Evolutionary conservation across 2,329 filamentous ascomycete species (phyloP).

Genomic region (Ceratocystis lukuohia): DNA sequence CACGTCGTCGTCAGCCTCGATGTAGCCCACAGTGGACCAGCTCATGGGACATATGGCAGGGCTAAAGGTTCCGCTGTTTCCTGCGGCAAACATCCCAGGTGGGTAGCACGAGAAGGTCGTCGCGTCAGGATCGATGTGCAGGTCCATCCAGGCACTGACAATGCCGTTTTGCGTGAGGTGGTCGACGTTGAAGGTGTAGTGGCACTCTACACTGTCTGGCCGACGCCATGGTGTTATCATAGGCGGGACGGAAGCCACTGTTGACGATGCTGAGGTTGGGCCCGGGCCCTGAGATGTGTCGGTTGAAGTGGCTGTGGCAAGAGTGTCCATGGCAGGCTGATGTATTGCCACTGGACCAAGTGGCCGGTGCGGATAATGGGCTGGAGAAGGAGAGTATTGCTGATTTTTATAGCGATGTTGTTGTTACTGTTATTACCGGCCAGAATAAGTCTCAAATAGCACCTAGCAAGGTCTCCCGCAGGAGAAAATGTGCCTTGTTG

Average conservation of each 20-base stretch:
- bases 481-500: slow-evolving; percentile 1
- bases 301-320: slow-evolving; percentile 10
- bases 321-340: slow-evolving; percentile 4
- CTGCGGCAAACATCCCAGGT: slow-evolving; percentile 29
- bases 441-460: neutral
- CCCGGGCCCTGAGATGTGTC: neutral
- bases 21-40: slow-evolving; percentile 30
- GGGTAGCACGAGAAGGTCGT: slow-evolving; percentile 31
- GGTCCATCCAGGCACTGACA: slow-evolving; percentile 28
- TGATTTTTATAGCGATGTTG: neutral
- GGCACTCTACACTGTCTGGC: slow-evolving; percentile 26
- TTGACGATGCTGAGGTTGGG: neutral
- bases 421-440: neutral
- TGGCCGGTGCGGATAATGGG: neutral
- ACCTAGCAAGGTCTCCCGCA: slow-evolving; percentile 3
- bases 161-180: slow-evolving; percentile 24
- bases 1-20: slow-evolving; percentile 23
- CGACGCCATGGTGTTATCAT: slow-evolving; percentile 30
- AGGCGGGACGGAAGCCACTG: slow-evolving; percentile 24
- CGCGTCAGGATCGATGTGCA: slow-evolving; percentile 28
- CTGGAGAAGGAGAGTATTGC: neutral
- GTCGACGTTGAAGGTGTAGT: slow-evolving; percentile 29
- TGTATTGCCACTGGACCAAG: neutral
- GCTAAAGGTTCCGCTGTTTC: slow-evolving; percentile 30
- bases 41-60: slow-evolving; percentile 30